A percentile compares a stretch with the other conserved stretches of the same genome.
phyloP scores from a whole-genome alignment of 1,284 basidiomycete species.

The Trichosporon inkin region DNA sequence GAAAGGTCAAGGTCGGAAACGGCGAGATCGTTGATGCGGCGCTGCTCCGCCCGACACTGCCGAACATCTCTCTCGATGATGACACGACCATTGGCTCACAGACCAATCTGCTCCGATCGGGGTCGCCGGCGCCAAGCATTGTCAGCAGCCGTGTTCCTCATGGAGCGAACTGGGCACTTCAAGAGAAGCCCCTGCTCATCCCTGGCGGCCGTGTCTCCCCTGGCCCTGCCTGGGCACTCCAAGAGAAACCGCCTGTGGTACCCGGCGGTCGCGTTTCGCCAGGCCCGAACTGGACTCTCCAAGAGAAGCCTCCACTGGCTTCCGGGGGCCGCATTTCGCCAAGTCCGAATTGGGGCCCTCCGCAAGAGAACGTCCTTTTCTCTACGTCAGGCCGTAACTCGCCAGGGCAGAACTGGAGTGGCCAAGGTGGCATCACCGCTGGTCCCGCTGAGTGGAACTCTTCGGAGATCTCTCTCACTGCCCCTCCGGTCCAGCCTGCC shows the following conservation, averaged over 20 bases:
- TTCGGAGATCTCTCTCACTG: neutral
- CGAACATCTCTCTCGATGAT: conserved; percentile 82
- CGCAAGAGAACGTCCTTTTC: too few species aligned
- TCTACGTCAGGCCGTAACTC: neutral
- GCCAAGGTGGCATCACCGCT: neutral
- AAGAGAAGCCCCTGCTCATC: neutral
- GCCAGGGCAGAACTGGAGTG: neutral
- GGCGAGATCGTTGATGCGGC: conserved; percentile 65
- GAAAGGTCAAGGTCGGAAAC: conserved; percentile 90
- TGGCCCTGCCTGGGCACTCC: neutral
- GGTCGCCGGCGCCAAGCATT: neutral
- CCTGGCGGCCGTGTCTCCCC: neutral
- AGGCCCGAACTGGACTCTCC: neutral
- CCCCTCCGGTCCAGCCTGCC: neutral
- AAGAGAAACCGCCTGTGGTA: neutral
- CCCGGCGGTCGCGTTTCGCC: neutral
- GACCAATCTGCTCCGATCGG: neutral
- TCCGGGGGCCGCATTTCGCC: neutral
- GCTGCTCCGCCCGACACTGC: conserved; percentile 83
- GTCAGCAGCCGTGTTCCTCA: neutral
- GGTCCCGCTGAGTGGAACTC: neutral
- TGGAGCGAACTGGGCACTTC: neutral
- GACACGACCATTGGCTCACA: conserved; percentile 49
- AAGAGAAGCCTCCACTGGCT: neutral
- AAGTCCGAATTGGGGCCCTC: neutral